phyloP scores from a whole-genome alignment of 345 rosid genomes.

The Dovyalis caffra region DNA sequence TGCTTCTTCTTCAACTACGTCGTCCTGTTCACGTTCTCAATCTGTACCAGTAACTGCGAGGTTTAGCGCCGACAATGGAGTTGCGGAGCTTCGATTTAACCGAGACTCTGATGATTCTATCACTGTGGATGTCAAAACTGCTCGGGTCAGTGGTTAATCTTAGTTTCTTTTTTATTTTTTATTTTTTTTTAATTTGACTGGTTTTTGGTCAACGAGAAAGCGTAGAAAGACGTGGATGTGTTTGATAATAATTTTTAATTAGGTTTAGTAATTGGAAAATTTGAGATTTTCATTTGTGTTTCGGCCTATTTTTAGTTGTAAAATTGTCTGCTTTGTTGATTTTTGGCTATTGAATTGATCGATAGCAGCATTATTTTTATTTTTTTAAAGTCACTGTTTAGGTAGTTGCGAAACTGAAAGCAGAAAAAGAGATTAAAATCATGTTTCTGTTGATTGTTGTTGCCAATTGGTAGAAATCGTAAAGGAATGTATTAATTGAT shows the following conservation, averaged over 20 bases:
- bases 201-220: slow-evolving; percentile 16
- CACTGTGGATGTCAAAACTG: slow-evolving; percentile 43
- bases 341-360: no score
- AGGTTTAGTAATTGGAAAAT: neutral
- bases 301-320: no score
- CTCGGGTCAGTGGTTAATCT: slow-evolving; percentile 45
- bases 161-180: neutral
- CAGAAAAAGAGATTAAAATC: no score
- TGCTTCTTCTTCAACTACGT: slow-evolving; percentile 40
- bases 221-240: neutral
- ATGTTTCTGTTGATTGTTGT: no score
- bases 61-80: slow-evolving; percentile 50
- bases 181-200: neutral
- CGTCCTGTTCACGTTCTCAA: slow-evolving; percentile 26
- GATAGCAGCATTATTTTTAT: no score
- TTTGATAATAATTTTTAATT: neutral
- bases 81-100: slow-evolving; percentile 53
- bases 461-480: neutral
- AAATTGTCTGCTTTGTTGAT: no score
- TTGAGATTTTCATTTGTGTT: no score
- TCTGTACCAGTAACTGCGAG: slow-evolving; percentile 51
- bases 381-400: no score
- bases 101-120: slow-evolving; percentile 39
- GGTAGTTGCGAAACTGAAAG: no score
- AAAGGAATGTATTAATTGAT: no score